These are phyloP conservation scores for Eutrema yunnanense DNA, from an alignment of 345 rosid species.

Conservation along the genomic window DNA sequence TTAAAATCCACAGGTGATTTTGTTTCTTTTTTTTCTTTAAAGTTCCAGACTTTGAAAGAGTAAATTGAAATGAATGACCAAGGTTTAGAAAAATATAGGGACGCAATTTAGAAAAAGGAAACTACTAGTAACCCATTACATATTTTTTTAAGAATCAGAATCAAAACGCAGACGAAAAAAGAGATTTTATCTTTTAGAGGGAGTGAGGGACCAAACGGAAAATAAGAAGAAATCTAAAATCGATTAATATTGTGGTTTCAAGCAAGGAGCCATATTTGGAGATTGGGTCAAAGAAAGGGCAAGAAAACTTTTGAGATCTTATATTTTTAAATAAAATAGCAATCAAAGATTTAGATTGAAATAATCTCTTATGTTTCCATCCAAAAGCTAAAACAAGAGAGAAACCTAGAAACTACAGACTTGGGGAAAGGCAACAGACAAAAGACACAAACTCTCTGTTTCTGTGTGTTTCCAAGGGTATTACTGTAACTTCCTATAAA, in stretches of 20 bases:
- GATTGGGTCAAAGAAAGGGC: slow-evolving; percentile 23
- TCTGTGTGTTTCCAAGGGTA: slow-evolving; percentile 20
- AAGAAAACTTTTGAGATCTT: slow-evolving; percentile 4
- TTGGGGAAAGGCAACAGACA: slow-evolving; percentile 11
- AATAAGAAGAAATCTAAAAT: slow-evolving; percentile 1
- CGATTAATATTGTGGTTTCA: neutral
- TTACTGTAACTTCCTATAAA: slow-evolving; percentile 2
- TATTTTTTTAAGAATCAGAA: slow-evolving; percentile 28
- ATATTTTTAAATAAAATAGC: neutral
- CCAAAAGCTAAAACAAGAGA: neutral
- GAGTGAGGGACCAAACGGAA: slow-evolving; percentile 26
- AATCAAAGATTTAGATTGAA: neutral
- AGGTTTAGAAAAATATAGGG: neutral
- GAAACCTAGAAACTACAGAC: slow-evolving; percentile 18
- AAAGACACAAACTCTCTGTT: neutral
- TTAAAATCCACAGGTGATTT: slow-evolving; percentile 17
- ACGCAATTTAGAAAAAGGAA: slow-evolving; percentile 9
- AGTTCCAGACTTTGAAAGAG: slow-evolving; percentile 15
- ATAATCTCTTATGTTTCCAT: slow-evolving; percentile 3
- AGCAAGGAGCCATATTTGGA: neutral
- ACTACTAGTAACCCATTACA: slow-evolving; percentile 22
- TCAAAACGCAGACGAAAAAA: slow-evolving; percentile 15
- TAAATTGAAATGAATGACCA: neutral
- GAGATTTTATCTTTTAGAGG: neutral
- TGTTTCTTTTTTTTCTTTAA: neutral